phyloP scores from a whole-genome alignment of 345 rosid genomes.

The Rhodamnia rubescens region DNA sequence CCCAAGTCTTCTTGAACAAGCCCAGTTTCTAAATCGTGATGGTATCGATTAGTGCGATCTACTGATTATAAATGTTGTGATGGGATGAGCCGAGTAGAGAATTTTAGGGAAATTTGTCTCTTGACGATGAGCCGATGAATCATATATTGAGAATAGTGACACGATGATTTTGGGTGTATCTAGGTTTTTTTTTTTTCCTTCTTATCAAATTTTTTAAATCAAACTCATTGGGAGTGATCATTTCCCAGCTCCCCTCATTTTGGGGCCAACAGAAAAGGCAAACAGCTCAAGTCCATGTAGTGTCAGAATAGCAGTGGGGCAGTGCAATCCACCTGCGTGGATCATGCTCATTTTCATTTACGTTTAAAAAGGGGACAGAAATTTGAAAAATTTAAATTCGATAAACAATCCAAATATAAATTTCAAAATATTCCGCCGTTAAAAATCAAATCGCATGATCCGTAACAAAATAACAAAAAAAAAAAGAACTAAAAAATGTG shows the following conservation, averaged over 20 bases:
- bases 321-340: neutral
- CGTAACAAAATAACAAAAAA: neutral
- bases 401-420: neutral
- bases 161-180: neutral
- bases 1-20: neutral
- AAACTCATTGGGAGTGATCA: neutral
- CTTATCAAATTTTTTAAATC: neutral
- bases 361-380: neutral
- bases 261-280: neutral
- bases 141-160: neutral
- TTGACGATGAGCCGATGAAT: neutral
- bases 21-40: neutral
- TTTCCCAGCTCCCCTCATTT: neutral
- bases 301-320: neutral
- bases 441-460: neutral
- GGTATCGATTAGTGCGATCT: neutral
- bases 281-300: neutral
- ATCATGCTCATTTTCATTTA: neutral
- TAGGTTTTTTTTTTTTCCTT: neutral
- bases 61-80: neutral
- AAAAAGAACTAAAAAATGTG: neutral
- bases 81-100: neutral
- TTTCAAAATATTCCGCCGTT: neutral
- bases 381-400: neutral
- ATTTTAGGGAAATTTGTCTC: neutral